Evolutionary conservation across 2,329 filamentous ascomycete genomes (phyloP).

Genomic region (Rutstroemia sp.): DNA sequence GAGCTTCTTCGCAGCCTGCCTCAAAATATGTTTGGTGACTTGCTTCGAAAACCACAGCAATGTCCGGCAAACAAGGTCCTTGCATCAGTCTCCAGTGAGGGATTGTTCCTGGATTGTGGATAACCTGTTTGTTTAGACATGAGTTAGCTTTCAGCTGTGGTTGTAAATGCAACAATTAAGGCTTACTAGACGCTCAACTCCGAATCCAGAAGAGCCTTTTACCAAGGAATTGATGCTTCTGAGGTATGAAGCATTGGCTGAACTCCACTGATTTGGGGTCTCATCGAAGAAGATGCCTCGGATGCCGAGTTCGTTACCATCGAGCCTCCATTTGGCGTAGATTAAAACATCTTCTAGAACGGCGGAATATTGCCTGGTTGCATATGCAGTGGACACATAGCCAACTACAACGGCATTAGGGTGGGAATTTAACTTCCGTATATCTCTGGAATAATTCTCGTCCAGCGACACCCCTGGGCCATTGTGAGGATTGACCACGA

Average conservation of each 20-base stretch:
- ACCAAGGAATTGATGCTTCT: constrained; percentile 6
- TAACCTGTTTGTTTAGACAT: constrained; percentile 1
- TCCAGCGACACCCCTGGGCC: constrained; percentile 31
- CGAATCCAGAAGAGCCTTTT: constrained; percentile 7
- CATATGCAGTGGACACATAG: constrained; percentile 33
- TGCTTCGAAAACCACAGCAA: constrained; percentile 12
- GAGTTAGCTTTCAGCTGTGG: not conserved
- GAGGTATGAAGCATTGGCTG: constrained; percentile 8
- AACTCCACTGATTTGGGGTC: constrained; percentile 10
- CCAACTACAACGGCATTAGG: constrained; percentile 32
- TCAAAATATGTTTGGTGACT: constrained; percentile 3
- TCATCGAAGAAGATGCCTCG: constrained; percentile 18
- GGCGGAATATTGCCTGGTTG: constrained; percentile 9
- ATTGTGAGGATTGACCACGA: constrained; percentile 25
- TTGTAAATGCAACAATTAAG: not conserved
- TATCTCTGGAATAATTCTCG: constrained; percentile 27
- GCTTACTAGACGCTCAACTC: constrained; percentile 9
- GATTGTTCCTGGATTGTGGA: constrained; percentile 16
- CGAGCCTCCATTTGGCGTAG: constrained; percentile 13
- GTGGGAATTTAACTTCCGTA: constrained; percentile 31
- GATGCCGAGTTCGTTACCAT: constrained; percentile 9
- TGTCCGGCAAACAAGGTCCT: constrained; percentile 11
- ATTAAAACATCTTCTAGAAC: constrained; percentile 10
- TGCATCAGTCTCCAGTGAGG: constrained; percentile 5
- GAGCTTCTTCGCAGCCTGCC: constrained; percentile 1